Base-by-base conservation (phyloP, 2,329 filamentous ascomycete genomes). In the Penicillium italicum region DNA sequence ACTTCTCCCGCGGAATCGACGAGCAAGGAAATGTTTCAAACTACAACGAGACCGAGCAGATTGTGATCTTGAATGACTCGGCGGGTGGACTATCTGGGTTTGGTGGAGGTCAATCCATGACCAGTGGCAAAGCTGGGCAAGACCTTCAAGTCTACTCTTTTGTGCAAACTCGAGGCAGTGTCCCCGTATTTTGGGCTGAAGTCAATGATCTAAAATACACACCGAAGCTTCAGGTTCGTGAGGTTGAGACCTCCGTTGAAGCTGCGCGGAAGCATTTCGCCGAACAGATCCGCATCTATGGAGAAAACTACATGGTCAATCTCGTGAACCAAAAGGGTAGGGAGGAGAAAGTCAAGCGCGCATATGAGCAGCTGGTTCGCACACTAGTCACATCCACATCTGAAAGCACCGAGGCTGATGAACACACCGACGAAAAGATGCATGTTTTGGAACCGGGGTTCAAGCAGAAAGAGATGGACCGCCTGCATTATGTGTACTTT, bases 31-130 rank as follows among this genome's bases (percentile, higher is more conserved):
- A 97, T 72, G 94, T 94, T n/a, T 91, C 94, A 62, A 99, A 99
- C 73, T 99, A 93, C 81, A 99, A 99, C 71, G 94, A 99, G 79
- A 97, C 94, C 0, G 94, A 99, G 72, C 94, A 99, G 72, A 81
- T 94, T 33, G 82, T 96, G 58, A 85, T 99, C 36, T 76, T 97
- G 64, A 97, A 97, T 67, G 94, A 97, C 74, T 81, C 83, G 45
- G 81, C 82, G 4, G 85, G 85, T 55, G 88, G 88, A 0, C 76
- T 94, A 41, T 86, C 89, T 38, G 92, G 91, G 7, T 96, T 90
- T 73, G 88, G 88, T 47, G 89, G 90, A 50, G 88, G 87, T 64
- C 81, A 83, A 56, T 85, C 88, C 20, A 88, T 89, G 78, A 84
- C 89, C 66, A 91, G 89, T 69, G 87, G 86, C 59, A 88, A 87